Base-by-base conservation (phyloP, 139 green algal genomes). In the Picochlorum sp. region DNA sequence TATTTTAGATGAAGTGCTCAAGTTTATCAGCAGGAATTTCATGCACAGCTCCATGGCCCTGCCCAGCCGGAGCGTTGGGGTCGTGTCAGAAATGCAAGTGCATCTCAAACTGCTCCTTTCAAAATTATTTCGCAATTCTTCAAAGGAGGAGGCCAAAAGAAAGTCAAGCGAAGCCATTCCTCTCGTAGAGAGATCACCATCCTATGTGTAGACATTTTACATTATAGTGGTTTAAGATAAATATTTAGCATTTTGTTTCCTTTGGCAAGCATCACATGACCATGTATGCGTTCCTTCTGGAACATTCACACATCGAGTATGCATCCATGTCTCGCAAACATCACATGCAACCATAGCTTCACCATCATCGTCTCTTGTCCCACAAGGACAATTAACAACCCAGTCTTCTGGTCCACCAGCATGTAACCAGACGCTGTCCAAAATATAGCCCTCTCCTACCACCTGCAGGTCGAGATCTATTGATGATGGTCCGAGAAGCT, bases 301-400 rank as follows among this genome's bases (percentile, higher is more conserved):
- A 24, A 69, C 62, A 24, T 58, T 41, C 20, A 45, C 41, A 45
- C 63, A 70, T 31, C 63, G 24, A 4, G 63, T 70, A n/a, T 70
- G 63, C 20, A 45, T 13, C 63, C 63, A 70, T 7, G 16, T 34
- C 23, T 52, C 50, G 49, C 92, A 98, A 16, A 37, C 57, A 66
- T 97, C 92, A 69, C 92, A 98, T 1, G 72, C 71, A n/a, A 97
- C 77, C 92, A 98, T 98, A 50, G 86, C 77, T 75, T 97, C 92
- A 20, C 92, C 92, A 70, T 98, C 92, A 65, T 98, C 92, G 66
- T 97, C 92, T 14, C 49, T 47, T 8, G 78, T 81, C 20, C 88
- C 87, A 68, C 89, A 96, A 6, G 31, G 31, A 72, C 89, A 96
- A 26, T 62, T 41, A 45, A 98, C 92, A 37, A 77, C 67, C 92